Base-by-base conservation (phyloP, 1,139 yeast species). In the Candida sojae region DNA sequence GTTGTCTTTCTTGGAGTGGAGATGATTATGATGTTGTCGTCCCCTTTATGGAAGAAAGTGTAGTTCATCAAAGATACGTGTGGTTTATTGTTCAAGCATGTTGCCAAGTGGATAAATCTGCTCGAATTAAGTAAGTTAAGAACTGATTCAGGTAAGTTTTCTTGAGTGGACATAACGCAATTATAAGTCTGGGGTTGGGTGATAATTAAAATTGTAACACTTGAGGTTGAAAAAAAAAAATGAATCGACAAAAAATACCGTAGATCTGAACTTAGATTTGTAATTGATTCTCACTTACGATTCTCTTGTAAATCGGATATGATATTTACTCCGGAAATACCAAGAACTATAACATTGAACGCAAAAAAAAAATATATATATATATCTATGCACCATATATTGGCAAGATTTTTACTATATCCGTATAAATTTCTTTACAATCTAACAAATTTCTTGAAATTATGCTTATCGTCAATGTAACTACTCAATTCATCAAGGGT, bases 11-110 rank as follows among this genome's bases (percentile, higher is more conserved):
- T 78, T 1, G 84, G 84, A 1, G 96, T 83, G 6, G 96, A 82
- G 50, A 91, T 71, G 33, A 91, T 80, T 44, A 90, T 79, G 51
- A 77, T 75, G 6, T 76, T 76, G 5, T 64, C 60, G 39, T 70
- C 76, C 48, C 64, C 62, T 28, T 67, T 65, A 37, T 66, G 67
- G 59, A 67, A 79, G 42, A 83, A 88, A 4, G 93, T 84, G 63
- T 88, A 91, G 66, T 89, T 91, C 97, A 91, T 91, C 56, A 91
- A 76, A 10, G 93, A 80, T 2, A 90, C 96, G 57, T 91, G 95
- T 6, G 97, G 97, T 32, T 79, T 61, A 49, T 84, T 78, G 45
- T 83, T 70, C 44, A 76, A 68, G 50, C 88, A 80, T 1, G 97
- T 91, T 7, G 92, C 97, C 46, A 91, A 74, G 64, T 91, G 97